Conservation (phyloP, 352 stramenopile species). For the Pythium sukuiense region DNA sequence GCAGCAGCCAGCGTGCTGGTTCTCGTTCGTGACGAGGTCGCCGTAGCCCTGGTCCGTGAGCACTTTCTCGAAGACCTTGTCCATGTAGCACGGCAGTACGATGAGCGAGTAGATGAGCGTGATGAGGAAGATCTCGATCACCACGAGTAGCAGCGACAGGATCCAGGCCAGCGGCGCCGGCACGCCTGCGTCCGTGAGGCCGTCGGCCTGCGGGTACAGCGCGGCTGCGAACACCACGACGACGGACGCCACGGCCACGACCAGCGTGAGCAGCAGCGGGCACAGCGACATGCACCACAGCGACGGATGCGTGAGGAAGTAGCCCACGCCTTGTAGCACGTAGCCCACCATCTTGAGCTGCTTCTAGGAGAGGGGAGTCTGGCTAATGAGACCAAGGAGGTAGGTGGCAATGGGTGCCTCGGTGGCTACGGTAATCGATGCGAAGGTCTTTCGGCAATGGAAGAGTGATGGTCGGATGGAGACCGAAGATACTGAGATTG, state of each 20-base stretch:
- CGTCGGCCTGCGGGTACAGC: conserved; percentile 48
- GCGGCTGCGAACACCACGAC: conserved; percentile 45
- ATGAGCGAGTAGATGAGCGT: conserved; percentile 68
- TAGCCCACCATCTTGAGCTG: conserved; percentile 50
- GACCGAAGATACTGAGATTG: conserved; percentile 3
- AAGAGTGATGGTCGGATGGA: background rate
- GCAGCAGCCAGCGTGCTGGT: conserved; percentile 40
- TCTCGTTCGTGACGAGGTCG: conserved; percentile 50
- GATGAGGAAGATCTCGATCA: conserved; percentile 73
- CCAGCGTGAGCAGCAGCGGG: conserved; percentile 56
- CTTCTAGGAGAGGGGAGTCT: too few species aligned
- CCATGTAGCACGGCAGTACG: conserved; percentile 53
- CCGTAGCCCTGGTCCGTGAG: conserved; percentile 46
- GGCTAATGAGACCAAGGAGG: too few species aligned
- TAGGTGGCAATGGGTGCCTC: background rate
- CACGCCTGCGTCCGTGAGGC: conserved; percentile 41
- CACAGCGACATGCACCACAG: conserved; percentile 59
- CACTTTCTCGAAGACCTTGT: conserved; percentile 68
- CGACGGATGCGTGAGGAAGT: conserved; percentile 59
- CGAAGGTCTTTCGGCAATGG: background rate
- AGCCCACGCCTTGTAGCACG: conserved; percentile 45
- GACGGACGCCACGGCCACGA: conserved; percentile 45
- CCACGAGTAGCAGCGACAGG: conserved; percentile 51
- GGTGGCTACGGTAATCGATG: background rate
- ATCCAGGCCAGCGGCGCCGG: conserved; percentile 50